Base-by-base conservation (phyloP, 1,284 basidiomycete species). In the Heterobasidion parviporum region DNA sequence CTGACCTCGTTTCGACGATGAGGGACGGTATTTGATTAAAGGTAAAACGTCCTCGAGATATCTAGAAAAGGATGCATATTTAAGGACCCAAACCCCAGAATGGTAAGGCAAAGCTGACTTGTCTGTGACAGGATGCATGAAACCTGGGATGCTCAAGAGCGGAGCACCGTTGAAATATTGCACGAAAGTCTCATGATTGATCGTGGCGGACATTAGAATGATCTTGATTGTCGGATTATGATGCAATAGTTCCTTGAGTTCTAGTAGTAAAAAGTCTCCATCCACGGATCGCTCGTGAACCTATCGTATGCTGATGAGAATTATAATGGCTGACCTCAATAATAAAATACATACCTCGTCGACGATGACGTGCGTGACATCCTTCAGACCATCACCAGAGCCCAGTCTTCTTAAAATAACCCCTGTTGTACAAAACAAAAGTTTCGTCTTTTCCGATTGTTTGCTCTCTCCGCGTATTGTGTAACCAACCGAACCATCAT, bases 391-490 rank as follows among this genome's bases (percentile, higher is more conserved):
- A 44, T 91, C 83, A 50, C 92, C 92, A 10, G 77, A 76, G n/a
- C 83, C 81, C 7, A 98, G 72, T 12, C 93, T 80, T 55, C 93
- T 78, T 36, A 98, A 77, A 1, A 95, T 81, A 43, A 98, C 89
- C 73, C 94, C 95, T 3, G 93, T 98, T 0, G 94, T 98, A 64
- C 93, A 94, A 66, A 97, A 98, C 15, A 96, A 72, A 7, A 97
- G 70, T 61, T 89, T 87, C 1, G 91, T 94, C 38, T 78, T 77
- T 18, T 75, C 73, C 6, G 74, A 74, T 33, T 85, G 80, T 58
- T 83, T 89, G 36, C 82, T 83, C 70, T 97, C 93, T n/a, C 95
- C 94, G 54, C 94, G 82, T 58, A 97, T 94, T 1, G 88, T 85
- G 64, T 97, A 97, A 1, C 93, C 92, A 20, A 95, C 88, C 7